Percentiles rank a stretch among this genome's conserved stretches.
Conservation (phyloP, 768 basidiomycete genomes). For the Candolleomyces eurysporus region DNA sequence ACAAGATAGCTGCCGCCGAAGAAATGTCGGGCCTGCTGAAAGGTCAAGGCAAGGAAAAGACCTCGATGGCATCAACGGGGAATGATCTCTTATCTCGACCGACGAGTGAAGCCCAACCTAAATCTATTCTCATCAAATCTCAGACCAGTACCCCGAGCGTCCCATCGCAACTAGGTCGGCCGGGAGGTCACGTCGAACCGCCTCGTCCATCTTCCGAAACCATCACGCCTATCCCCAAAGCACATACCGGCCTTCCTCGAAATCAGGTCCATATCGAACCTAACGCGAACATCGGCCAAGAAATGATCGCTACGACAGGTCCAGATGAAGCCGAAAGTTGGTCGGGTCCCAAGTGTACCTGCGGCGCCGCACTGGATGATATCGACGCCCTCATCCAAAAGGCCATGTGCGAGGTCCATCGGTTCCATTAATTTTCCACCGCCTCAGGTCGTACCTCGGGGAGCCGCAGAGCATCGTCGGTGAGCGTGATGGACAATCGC, state of each 20-base stretch:
- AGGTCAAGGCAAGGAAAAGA: background rate
- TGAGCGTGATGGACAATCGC: background rate
- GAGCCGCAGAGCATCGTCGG: background rate
- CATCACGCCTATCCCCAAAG: slow-evolving; percentile 10
- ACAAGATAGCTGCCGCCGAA: background rate
- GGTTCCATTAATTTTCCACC: background rate
- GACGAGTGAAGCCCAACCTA: background rate
- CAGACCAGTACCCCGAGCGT: background rate
- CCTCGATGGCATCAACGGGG: background rate
- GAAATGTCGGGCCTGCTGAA: background rate
- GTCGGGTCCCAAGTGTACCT: slow-evolving; percentile 11
- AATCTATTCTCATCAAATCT: background rate
- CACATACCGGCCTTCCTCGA: slow-evolving; percentile 15
- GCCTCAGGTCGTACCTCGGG: background rate
- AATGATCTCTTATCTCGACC: background rate
- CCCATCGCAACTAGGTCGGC: background rate
- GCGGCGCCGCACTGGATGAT: background rate
- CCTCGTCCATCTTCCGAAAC: background rate
- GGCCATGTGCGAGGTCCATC: slow-evolving; percentile 1
- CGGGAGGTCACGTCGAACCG: background rate
- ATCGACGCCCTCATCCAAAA: background rate
- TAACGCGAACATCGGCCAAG: slow-evolving; percentile 17
- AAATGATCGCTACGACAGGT: slow-evolving; percentile 20
- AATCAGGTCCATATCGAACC: slow-evolving; percentile 12
- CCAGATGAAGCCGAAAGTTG: slow-evolving; percentile 16